A percentile compares a stretch with the other conserved stretches of the same genome.
These are phyloP conservation scores for Candida stauntonica DNA, from an alignment of 805 yeast species.

Conservation along the genomic window DNA sequence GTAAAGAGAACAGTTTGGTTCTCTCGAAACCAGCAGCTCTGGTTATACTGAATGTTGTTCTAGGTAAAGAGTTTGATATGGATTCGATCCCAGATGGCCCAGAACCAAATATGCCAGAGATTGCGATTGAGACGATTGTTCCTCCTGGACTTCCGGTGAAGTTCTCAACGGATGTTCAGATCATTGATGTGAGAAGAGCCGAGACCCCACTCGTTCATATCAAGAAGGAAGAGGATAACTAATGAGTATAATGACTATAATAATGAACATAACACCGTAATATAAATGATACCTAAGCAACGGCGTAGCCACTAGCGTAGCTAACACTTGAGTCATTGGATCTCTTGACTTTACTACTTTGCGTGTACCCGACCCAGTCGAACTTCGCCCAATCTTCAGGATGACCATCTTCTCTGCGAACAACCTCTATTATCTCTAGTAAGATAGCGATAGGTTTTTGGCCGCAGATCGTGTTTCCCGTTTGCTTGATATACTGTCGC, in stretches of 20 bases:
- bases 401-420: slow-evolving; percentile 15
- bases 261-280: background rate
- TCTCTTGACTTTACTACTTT: slow-evolving; percentile 53
- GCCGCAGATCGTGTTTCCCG: slow-evolving; percentile 94
- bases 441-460: slow-evolving; percentile 74
- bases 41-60: slow-evolving; percentile 57
- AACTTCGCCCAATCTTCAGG: slow-evolving; percentile 33
- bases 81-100: slow-evolving; percentile 61
- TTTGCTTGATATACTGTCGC: slow-evolving; percentile 57
- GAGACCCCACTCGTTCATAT: slow-evolving; percentile 13
- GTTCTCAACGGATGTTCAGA: slow-evolving; percentile 56
- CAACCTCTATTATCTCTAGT: slow-evolving; percentile 46
- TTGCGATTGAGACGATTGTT: slow-evolving; percentile 62
- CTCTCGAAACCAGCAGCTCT: slow-evolving; percentile 83
- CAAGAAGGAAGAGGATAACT: slow-evolving; percentile 12
- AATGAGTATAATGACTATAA: background rate
- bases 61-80: slow-evolving; percentile 49
- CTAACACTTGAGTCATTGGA: slow-evolving; percentile 78
- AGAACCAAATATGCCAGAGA: slow-evolving; percentile 67
- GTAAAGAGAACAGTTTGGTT: slow-evolving; percentile 78
- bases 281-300: slow-evolving; percentile 2
- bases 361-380: slow-evolving; percentile 76
- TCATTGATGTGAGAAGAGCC: slow-evolving; percentile 38
- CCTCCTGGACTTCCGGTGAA: slow-evolving; percentile 53
- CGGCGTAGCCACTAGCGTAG: slow-evolving; percentile 71